These are phyloP conservation scores for Caryopteris hybrid DNA, from an alignment of 305 asterid species.

Conservation along the genomic window DNA sequence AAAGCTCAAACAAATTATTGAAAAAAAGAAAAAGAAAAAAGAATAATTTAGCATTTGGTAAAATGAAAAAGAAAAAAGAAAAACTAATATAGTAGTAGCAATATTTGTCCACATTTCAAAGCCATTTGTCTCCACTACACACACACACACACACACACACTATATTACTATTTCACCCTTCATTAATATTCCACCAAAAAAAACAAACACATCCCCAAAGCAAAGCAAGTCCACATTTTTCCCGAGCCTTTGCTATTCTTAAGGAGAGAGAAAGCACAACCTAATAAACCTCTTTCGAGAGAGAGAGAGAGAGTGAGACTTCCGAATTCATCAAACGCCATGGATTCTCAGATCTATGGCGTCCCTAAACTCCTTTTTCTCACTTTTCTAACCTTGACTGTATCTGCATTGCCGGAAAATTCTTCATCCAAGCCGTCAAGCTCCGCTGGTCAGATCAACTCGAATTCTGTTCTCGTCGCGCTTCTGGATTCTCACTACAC, in stretches of 20 bases:
- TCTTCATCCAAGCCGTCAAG: constrained; percentile 6
- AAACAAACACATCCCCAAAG: constrained; percentile 23
- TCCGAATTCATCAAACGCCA: constrained; percentile 44
- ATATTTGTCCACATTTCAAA: background rate
- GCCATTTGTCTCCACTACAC: too few relatives aligned
- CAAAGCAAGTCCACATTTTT: constrained; percentile 39
- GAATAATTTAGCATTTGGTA: background rate
- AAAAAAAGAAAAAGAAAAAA: background rate
- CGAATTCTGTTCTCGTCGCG: constrained; percentile 86
- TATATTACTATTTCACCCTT: too few relatives aligned
- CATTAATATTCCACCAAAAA: constrained; percentile 65
- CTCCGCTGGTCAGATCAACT: constrained; percentile 43
- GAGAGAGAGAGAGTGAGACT: constrained; percentile 28
- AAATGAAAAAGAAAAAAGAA: background rate
- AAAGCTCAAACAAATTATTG: too few relatives aligned
- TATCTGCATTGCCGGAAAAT: constrained; percentile 58
- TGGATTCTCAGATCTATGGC: constrained; percentile 85
- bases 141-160: too few relatives aligned
- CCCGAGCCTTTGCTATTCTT: background rate
- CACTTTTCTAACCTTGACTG: constrained; percentile 10
- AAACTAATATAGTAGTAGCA: background rate
- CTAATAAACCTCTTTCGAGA: constrained; percentile 12
- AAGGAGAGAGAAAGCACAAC: constrained; percentile 14
- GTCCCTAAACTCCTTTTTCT: constrained; percentile 23
- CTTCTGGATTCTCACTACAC: constrained; percentile 83